A percentile compares a stretch with the other conserved stretches of the same genome.
Conservation (phyloP, 2,329 filamentous ascomycete genomes). For the Xylaria arbuscula region DNA sequence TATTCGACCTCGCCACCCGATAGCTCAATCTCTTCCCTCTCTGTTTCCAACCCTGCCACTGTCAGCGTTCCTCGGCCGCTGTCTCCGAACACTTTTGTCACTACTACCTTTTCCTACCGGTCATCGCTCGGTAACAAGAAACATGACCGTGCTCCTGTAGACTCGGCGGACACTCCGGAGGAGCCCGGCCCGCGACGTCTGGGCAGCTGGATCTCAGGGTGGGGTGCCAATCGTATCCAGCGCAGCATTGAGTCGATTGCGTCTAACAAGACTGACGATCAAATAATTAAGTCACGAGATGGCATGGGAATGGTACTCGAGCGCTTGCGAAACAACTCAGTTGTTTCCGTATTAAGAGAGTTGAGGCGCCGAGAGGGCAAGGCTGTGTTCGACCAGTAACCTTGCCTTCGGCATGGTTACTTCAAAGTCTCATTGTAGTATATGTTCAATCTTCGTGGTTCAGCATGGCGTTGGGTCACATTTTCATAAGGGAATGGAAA, state of each 20-base stretch:
- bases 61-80: constrained; percentile 34
- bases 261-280: constrained; percentile 79
- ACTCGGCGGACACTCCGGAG: constrained; percentile 56
- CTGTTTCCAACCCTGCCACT: constrained; percentile 46
- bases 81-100: constrained; percentile 69
- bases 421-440: constrained; percentile 34
- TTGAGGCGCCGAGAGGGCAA: constrained; percentile 60
- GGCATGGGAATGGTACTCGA: constrained; percentile 86
- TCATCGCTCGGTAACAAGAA: constrained; percentile 78
- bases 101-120: constrained; percentile 78
- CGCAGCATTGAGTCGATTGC: constrained; percentile 83
- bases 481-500: constrained; percentile 31
- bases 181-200: constrained; percentile 49
- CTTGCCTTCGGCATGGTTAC: constrained; percentile 29
- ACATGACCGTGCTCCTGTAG: constrained; percentile 60
- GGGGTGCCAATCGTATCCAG: constrained; percentile 77
- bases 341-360: constrained; percentile 67
- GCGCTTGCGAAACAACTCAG: constrained; percentile 68
- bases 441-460: constrained; percentile 34
- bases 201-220: constrained; percentile 63
- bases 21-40: constrained; percentile 40
- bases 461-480: constrained; percentile 41
- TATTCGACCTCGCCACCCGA: constrained; percentile 63
- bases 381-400: constrained; percentile 47
- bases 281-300: constrained; percentile 82